Evolutionary conservation across 345 rosid species (phyloP).

Genomic region (Citrus mangshanensis): DNA sequence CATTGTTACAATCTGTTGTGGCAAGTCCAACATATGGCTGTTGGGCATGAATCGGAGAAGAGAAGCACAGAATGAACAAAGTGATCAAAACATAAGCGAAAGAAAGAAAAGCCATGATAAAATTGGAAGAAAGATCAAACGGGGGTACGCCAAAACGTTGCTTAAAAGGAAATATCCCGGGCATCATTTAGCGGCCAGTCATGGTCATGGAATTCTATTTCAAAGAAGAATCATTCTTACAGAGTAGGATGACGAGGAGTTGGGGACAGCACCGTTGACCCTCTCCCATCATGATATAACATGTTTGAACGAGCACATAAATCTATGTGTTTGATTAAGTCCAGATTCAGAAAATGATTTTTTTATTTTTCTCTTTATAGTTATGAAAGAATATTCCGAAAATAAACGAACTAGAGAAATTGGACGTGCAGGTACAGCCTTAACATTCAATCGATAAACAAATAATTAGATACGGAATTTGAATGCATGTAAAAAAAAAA

Average conservation of each 20-base stretch:
- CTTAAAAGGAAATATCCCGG: background rate
- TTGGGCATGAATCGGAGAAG: constrained; percentile 44
- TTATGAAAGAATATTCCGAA: background rate
- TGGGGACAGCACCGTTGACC: background rate
- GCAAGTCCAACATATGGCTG: constrained; percentile 59
- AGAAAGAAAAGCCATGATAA: constrained; percentile 23
- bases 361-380: no score
- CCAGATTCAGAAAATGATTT: background rate
- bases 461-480: background rate
- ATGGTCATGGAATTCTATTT: background rate
- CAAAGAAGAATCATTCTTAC: background rate
- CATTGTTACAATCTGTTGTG: constrained; percentile 39
- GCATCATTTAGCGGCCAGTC: background rate
- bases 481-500: background rate
- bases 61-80: constrained; percentile 24
- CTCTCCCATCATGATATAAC: background rate
- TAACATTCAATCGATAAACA: background rate
- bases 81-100: constrained; percentile 1
- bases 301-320: background rate
- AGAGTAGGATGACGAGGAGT: background rate
- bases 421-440: background rate
- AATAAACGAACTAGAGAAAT: background rate
- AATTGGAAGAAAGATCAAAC: background rate
- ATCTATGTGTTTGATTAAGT: background rate
- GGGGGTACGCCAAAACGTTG: background rate